phyloP scores from a whole-genome alignment of 2,329 filamentous ascomycete species.

The Botrytis pseudocinerea region DNA sequence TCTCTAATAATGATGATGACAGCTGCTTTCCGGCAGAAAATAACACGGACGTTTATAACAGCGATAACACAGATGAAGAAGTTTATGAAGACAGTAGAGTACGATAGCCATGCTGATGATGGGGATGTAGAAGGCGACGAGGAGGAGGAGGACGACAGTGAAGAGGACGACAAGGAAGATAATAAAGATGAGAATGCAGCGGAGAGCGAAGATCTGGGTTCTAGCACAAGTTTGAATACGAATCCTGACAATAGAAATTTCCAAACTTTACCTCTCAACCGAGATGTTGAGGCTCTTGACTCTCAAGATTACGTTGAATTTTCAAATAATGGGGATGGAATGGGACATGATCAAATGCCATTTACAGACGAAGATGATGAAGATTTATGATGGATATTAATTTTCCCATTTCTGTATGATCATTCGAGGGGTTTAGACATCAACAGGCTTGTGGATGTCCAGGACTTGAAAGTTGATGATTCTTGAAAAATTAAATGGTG shows the following conservation, averaged over 20 bases:
- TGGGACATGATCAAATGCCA: neutral
- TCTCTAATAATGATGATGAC: neutral
- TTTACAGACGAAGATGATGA: neutral
- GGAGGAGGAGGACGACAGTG: neutral
- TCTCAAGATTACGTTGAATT: neutral
- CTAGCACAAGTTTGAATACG: neutral
- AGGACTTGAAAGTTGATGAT: neutral
- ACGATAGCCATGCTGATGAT: neutral
- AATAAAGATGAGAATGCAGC: neutral
- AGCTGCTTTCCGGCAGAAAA: too few relatives aligned
- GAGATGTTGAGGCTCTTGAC: neutral
- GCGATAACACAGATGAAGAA: neutral
- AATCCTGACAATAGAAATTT: neutral
- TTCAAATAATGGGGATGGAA: neutral
- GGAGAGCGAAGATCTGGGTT: neutral
- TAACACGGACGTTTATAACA: neutral
- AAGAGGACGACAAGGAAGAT: neutral
- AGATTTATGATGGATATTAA: neutral
- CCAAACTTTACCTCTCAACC: neutral
- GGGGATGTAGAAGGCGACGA: neutral
- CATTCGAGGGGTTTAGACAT: neutral
- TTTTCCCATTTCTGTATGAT: neutral
- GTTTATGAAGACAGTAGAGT: neutral
- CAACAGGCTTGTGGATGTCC: neutral
- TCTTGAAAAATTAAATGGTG: fast-evolving